A percentile compares a stretch with the other conserved stretches of the same genome.
These are phyloP conservation scores for Metschnikowia amazonensis DNA, from an alignment of 805 yeast genomes.

Conservation along the genomic window DNA sequence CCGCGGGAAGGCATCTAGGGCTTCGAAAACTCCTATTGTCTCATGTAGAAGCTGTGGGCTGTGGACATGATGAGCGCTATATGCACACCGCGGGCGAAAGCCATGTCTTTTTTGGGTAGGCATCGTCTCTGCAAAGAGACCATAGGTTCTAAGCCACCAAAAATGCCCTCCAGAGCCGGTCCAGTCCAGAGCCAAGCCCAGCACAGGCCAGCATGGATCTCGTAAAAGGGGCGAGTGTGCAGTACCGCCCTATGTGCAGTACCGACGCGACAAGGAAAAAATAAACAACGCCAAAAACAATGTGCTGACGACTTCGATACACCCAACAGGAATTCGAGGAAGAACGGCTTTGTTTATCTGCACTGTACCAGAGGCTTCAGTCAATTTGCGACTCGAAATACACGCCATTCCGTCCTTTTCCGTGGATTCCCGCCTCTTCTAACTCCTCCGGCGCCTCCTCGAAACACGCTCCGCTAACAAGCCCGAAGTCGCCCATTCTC, in stretches of 20 bases:
- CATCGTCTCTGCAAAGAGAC: not conserved
- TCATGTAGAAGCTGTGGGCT: not conserved
- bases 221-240: not conserved
- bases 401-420: not conserved
- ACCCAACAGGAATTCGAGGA: not conserved
- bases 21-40: not conserved
- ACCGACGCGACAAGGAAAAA: conserved; percentile 4
- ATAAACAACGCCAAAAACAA: conserved; percentile 5
- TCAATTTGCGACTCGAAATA: not conserved
- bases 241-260: not conserved
- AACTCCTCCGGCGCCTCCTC: not conserved
- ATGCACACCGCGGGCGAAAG: not conserved
- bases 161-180: too few species aligned
- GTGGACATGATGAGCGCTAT: not conserved
- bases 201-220: not conserved
- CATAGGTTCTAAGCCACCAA: too few species aligned
- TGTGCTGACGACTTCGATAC: conserved; percentile 2
- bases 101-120: too few species aligned
- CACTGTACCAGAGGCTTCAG: not conserved
- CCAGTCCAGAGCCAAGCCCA: not conserved
- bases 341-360: not conserved
- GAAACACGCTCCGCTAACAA: not conserved
- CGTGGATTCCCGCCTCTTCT: not conserved
- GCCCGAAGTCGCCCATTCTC: not conserved
- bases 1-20: not conserved